phyloP scores from a whole-genome alignment of 305 asterid genomes.

The Withania somnifera region DNA sequence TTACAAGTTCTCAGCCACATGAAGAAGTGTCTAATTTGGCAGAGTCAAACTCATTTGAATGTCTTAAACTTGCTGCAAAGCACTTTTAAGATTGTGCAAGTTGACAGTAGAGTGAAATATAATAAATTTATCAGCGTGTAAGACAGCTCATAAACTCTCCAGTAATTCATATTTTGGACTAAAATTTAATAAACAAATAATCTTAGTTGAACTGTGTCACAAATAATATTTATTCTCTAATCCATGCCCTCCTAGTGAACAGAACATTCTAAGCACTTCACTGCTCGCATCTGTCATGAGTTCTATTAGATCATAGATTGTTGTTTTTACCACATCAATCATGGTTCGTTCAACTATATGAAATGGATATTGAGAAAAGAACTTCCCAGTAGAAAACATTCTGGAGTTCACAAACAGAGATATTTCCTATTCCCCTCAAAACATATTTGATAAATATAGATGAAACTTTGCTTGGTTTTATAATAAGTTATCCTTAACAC shows the following conservation, averaged over 20 bases:
- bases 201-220: not conserved
- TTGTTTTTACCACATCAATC: not conserved
- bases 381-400: not conserved
- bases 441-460: no score
- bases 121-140: not conserved
- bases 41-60: not conserved
- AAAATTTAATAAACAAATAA: not conserved
- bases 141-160: not conserved
- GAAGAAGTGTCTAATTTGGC: not conserved
- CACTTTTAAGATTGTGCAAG: constrained; percentile 81
- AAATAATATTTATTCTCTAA: not conserved
- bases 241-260: not conserved
- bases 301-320: not conserved
- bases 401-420: not conserved
- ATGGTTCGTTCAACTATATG: not conserved
- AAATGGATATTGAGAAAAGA: not conserved
- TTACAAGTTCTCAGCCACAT: no score
- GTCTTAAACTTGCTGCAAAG: constrained; percentile 63
- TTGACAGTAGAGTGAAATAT: constrained; percentile 44
- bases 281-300: not conserved
- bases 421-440: no score
- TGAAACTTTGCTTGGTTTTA: no score
- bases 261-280: not conserved
- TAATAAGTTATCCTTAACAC: no score
- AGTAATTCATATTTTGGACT: not conserved